Percentiles rank a stretch among this genome's conserved stretches.
These are phyloP conservation scores for Oryza meridionalis DNA, from an alignment of 176 grass and related monocot genomes.

Conservation along the genomic window DNA sequence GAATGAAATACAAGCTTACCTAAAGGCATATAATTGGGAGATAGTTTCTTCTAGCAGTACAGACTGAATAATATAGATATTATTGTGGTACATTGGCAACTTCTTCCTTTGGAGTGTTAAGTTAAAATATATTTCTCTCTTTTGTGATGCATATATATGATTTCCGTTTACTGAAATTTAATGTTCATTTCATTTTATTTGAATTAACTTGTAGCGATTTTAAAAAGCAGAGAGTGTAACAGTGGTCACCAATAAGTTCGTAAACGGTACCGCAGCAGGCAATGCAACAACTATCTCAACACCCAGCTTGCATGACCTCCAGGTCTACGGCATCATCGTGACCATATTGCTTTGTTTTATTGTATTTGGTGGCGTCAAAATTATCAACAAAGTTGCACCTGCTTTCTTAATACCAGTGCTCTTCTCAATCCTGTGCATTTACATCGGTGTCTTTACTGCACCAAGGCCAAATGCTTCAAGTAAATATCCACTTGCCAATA, in stretches of 20 bases:
- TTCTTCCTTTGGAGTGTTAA: not conserved
- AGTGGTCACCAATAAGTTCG: constrained; percentile 63
- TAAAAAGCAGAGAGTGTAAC: constrained; percentile 71
- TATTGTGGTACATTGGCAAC: not conserved
- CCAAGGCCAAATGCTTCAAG: constrained; percentile 62
- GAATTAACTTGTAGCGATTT: constrained; percentile 31
- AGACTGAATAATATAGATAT: not conserved
- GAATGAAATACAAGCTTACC: not conserved
- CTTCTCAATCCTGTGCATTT: constrained; percentile 90
- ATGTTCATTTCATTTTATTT: constrained; percentile 1
- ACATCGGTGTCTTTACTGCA: constrained; percentile 73
- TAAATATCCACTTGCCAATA: constrained; percentile 45
- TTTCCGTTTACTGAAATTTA: not conserved
- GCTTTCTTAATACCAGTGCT: constrained; percentile 88
- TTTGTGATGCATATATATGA: not conserved
- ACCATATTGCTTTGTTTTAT: constrained; percentile 91
- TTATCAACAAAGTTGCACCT: constrained; percentile 92
- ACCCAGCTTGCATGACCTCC: constrained; percentile 88
- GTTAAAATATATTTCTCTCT: not conserved
- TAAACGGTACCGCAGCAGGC: constrained; percentile 45
- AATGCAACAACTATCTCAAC: constrained; percentile 70
- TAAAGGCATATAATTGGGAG: not conserved
- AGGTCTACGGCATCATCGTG: constrained; percentile 83
- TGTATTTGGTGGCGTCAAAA: constrained; percentile 97
- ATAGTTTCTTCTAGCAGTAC: not conserved